These are phyloP conservation scores for Chrysosporium keratinophilum DNA, from an alignment of 2,329 filamentous ascomycete genomes.

Conservation along the genomic window DNA sequence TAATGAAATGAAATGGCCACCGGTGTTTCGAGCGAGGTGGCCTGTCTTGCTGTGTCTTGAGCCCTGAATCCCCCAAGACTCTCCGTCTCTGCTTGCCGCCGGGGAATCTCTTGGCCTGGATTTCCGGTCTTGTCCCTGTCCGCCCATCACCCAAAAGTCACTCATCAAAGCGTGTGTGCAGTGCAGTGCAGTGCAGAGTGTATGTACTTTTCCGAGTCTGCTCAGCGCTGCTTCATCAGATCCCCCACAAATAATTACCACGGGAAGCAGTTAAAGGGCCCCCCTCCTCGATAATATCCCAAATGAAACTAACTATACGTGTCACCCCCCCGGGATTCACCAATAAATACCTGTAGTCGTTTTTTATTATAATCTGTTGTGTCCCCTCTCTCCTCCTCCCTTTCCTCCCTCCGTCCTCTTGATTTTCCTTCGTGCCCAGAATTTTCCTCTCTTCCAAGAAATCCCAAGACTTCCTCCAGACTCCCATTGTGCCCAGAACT, in stretches of 20 bases:
- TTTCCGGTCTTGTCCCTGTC: slow-evolving; percentile 16
- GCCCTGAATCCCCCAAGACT: neutral
- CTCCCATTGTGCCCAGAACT: slow-evolving; percentile 7
- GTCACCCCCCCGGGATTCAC: too few species aligned
- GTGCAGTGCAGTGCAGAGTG: too few species aligned
- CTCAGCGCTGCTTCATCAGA: too few species aligned
- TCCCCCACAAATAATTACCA: too few species aligned
- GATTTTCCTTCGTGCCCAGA: slow-evolving; percentile 12
- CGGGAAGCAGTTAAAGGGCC: too few species aligned
- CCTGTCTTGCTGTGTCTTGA: too few species aligned
- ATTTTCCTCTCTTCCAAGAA: slow-evolving; percentile 14
- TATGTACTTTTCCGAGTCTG: too few species aligned
- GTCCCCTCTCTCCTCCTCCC: neutral
- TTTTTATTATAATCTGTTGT: neutral
- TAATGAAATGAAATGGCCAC: neutral
- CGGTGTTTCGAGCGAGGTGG: neutral
- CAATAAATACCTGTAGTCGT: neutral
- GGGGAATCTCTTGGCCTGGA: slow-evolving; percentile 11
- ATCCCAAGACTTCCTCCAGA: slow-evolving; percentile 11
- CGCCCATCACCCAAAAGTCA: slow-evolving; percentile 8
- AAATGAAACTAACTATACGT: too few species aligned
- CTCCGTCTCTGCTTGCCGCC: neutral
- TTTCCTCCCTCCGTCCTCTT: neutral
- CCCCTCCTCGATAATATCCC: too few species aligned
- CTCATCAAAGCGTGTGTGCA: too few species aligned